Base-by-base conservation (phyloP, 208 protist genomes). In the Leishmania lainsoni region DNA sequence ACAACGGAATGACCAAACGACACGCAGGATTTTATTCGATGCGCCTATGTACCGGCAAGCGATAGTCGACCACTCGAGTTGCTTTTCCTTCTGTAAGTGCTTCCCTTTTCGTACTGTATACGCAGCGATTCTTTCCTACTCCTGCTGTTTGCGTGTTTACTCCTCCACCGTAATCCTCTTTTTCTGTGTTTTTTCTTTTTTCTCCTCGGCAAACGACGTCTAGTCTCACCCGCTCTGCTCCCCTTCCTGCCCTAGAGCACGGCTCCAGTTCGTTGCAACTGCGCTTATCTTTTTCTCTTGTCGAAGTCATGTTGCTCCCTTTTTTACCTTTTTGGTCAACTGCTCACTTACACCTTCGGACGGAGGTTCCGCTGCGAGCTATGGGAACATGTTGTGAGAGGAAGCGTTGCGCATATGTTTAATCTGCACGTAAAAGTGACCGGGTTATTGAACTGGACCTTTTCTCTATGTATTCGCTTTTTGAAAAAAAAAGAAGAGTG, bases 191-290 rank as follows among this genome's bases (percentile, higher is more conserved):
- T 49, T n/a, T 49, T n/a, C 66, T 17, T 49, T n/a, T 39, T 17
- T 71, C 66, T 29, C 63, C 32, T 42, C 5, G n/a, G 5, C 12
- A 42, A 69, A 22, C 73, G 49, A 51, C 17, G 8, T 45, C 29
- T 63, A 70, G 32, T 42, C 32, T 9, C 8, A 35, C 32, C 72
- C 42, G n/a, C 72, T 76, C 10, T 54, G 70, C 78, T 81, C 81
- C 80, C 70, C 78, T 63, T 70, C 72, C 12, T 52, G 16, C 35
- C 74, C 42, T 61, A 58, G 3, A 42, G 75, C 58, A 26, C 35
- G 6, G 52, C 10, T 35, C 69, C 26, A 22, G 29, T 26, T 56
- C 26, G 22, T 74, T 29, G 42, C 12, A 35, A 74, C 49, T 3
- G 20, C 20, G 4, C 45, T 71, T 69, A 32, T 73, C 35, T 82